These are phyloP conservation scores for Irpex sp. DNA, from an alignment of 1,284 basidiomycete species.

Conservation along the genomic window DNA sequence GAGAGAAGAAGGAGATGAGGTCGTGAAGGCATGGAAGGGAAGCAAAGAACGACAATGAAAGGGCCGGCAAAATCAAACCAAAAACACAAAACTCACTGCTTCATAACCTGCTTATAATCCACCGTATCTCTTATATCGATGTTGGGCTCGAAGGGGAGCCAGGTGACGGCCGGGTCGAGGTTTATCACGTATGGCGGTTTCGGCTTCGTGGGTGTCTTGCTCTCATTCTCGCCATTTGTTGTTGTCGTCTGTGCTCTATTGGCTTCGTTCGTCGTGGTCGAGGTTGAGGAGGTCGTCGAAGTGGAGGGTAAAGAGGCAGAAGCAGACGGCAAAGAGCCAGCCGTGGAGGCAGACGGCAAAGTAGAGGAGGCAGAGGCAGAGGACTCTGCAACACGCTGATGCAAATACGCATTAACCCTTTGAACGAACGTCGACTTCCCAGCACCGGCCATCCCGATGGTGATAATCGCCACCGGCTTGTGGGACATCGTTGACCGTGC, in stretches of 20 bases:
- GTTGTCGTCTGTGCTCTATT: no score
- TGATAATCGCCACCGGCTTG: slow-evolving; percentile 78
- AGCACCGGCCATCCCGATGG: slow-evolving; percentile 92
- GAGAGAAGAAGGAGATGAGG: no score
- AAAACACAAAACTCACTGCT: slow-evolving; percentile 69
- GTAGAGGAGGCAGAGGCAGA: no score
- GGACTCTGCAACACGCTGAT: no score
- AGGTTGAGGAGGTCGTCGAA: no score
- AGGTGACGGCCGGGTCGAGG: slow-evolving; percentile 92
- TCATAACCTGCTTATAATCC: slow-evolving; percentile 98
- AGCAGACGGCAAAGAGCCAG: no score
- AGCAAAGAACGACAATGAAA: slow-evolving; percentile 9
- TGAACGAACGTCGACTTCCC: slow-evolving; percentile 98
- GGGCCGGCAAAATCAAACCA: not conserved
- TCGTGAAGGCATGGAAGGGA: no score
- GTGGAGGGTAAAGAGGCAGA: no score
- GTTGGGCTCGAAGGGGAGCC: slow-evolving; percentile 90
- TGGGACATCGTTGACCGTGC: slow-evolving; percentile 20
- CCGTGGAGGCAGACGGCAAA: no score
- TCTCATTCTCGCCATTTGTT: no score
- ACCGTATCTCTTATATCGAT: slow-evolving; percentile 98
- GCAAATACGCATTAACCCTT: slow-evolving; percentile 84
- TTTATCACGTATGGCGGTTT: slow-evolving; percentile 86
- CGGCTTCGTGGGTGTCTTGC: no score
- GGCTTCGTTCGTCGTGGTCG: no score